Evolutionary conservation across 2,329 filamentous ascomycete species (phyloP).

Genomic region (Hymenoscyphus linearis): DNA sequence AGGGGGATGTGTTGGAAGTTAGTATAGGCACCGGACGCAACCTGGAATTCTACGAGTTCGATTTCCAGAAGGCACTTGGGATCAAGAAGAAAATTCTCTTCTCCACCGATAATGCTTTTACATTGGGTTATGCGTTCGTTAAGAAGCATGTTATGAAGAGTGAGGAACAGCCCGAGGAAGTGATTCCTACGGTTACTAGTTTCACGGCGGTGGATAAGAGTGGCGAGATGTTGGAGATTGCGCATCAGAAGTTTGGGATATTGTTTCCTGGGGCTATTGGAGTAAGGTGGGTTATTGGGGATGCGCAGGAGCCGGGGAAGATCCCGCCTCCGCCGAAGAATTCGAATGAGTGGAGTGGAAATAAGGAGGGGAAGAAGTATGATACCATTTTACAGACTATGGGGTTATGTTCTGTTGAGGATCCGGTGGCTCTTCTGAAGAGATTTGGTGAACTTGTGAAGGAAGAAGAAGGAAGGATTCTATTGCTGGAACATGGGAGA

Average conservation of each 20-base stretch:
- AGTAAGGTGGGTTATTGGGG: slow-evolving; percentile 36
- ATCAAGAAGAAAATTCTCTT: background rate
- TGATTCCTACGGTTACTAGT: slow-evolving; percentile 39
- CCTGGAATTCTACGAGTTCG: slow-evolving; percentile 54
- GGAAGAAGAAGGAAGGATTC: slow-evolving; percentile 52
- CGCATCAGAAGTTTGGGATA: slow-evolving; percentile 46
- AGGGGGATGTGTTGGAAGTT: slow-evolving; percentile 56
- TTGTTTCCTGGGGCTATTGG: slow-evolving; percentile 37
- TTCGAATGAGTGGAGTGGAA: slow-evolving; percentile 23
- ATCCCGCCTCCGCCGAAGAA: slow-evolving; percentile 26
- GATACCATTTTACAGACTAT: slow-evolving; percentile 62
- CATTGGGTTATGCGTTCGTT: background rate
- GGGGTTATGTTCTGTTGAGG: slow-evolving; percentile 56
- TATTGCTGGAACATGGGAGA: slow-evolving; percentile 59
- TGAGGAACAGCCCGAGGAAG: slow-evolving; percentile 18
- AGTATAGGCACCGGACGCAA: slow-evolving; percentile 60
- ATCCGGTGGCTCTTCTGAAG: slow-evolving; percentile 48
- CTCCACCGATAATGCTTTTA: background rate
- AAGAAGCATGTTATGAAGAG: background rate
- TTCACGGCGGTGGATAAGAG: slow-evolving; percentile 61
- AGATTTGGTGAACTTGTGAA: slow-evolving; percentile 48
- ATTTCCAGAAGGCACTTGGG: slow-evolving; percentile 23
- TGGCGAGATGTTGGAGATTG: slow-evolving; percentile 53
- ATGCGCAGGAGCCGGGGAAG: slow-evolving; percentile 21
- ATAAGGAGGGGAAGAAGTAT: slow-evolving; percentile 36